Evolutionary conservation across 352 stramenopile species (phyloP), one percentile per base, ranked within the genome.

Genomic region (Phytophthora pluvialis): DNA sequence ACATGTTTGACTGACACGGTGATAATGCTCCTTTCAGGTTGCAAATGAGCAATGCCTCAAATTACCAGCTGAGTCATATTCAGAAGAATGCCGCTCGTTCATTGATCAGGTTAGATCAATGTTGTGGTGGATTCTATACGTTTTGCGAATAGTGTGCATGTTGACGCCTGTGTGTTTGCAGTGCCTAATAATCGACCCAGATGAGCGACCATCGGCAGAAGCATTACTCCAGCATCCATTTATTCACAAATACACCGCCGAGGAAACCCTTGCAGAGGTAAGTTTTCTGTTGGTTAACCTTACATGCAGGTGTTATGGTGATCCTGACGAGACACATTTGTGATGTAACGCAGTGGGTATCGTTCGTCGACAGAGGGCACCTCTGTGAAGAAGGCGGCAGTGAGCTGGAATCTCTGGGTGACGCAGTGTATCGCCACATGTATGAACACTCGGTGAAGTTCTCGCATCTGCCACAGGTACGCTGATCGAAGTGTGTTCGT

Each of bases 371-470:
- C 31, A 60, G 72, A 44, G 68, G 57, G 16, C 48, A 80, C 13
- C 67, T 92, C 12, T 90, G 80, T 43, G 83, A 94, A 72, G 79
- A 94, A 42, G 62, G 73, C 18, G 53, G 49, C 12, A 64, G 42
- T 40, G 86, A 94, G n/a, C 54, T 94, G 29, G 75, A 90, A 50
- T 75, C 81, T 33, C 66, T 94, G 5, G 72, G 78, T 25, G 86
- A 94, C n/a, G 83, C 83, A 36, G 86, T 91, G 12, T 90, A 93
- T 74, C 78, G 80, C 13, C 84, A 93, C 48, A 81, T 93, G 50
- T 91, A 93, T 59, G 78, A 93, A 52, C 78, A 81, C 28, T 89
- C 75, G 25, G 80, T 89, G 8, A 90, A 91, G 47, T 86, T 92
- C 26, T 89, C 86, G 18, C 88, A 76, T 32, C 73, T 89, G 45